phyloP scores from a whole-genome alignment of 1,284 basidiomycete species.

The Hemileia vastatrix region DNA sequence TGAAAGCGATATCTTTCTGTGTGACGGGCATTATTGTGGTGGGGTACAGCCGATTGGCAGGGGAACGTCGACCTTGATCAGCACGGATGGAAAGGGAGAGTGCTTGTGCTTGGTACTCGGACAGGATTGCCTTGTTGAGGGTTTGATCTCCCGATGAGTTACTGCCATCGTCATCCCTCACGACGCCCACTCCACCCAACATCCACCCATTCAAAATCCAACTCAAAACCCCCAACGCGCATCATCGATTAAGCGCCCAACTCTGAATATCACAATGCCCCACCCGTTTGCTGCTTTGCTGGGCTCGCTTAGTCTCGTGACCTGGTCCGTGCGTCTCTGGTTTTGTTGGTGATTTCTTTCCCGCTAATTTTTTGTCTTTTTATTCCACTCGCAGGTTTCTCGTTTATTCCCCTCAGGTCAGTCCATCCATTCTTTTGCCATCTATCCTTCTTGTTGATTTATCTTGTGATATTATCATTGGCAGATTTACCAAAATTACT shows the following conservation, averaged over 20 bases:
- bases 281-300: constrained; percentile 12
- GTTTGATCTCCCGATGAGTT: too few species aligned
- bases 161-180: too few species aligned
- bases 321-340: constrained; percentile 8
- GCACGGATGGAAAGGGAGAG: too few species aligned
- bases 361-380: background rate
- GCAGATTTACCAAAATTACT: constrained; percentile 21
- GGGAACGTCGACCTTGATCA: too few species aligned
- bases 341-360: background rate
- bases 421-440: background rate
- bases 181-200: too few species aligned
- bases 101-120: too few species aligned
- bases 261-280: background rate
- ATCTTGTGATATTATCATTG: background rate
- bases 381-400: constrained; percentile 4
- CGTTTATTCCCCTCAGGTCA: constrained; percentile 3
- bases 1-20: too few species aligned
- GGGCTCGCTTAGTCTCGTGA: constrained; percentile 20
- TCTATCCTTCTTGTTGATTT: background rate
- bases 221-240: background rate
- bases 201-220: background rate
- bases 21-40: too few species aligned
- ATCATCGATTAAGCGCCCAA: background rate
- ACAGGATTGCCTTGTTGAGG: too few species aligned
- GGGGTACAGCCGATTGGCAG: too few species aligned